phyloP scores from a whole-genome alignment of 2,329 filamentous ascomycete species.

The Pezicula rhizophila region DNA sequence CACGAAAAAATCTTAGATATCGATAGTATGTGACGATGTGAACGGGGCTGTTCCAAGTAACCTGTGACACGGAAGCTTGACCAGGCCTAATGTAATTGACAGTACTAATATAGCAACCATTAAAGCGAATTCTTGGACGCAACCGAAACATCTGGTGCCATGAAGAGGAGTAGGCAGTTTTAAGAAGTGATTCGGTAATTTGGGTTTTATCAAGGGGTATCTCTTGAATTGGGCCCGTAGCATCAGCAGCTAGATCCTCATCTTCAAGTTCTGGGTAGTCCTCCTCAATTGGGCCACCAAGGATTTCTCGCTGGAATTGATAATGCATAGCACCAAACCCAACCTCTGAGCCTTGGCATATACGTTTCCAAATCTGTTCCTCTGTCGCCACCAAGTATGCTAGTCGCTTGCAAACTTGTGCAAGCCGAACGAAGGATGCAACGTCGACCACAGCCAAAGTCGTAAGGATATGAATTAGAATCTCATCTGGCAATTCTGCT shows the following conservation, averaged over 20 bases:
- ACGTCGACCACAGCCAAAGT: conserved; percentile 70
- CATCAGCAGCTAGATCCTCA: conserved; percentile 4
- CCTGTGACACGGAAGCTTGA: conserved; percentile 60
- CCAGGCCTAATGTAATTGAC: conserved; percentile 91
- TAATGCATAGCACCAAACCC: conserved; percentile 84
- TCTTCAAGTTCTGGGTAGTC: conserved; percentile 5
- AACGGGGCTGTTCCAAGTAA: conserved; percentile 75
- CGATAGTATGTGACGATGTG: conserved; percentile 98
- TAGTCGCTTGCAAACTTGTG: conserved; percentile 79
- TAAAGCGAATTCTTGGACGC: conserved; percentile 85
- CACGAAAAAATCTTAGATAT: conserved; percentile 90
- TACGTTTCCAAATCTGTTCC: conserved; percentile 76
- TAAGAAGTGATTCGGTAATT: conserved; percentile 27
- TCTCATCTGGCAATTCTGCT: conserved; percentile 71
- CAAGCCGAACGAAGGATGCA: conserved; percentile 66
- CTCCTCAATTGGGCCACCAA: conserved; percentile 46
- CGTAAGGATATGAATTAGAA: conserved; percentile 71
- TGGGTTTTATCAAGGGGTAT: conserved; percentile 8
- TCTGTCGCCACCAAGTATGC: conserved; percentile 82
- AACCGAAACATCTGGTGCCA: conserved; percentile 70
- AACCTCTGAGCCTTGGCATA: conserved; percentile 64
- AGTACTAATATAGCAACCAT: conserved; percentile 92
- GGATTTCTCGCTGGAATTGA: conserved; percentile 58
- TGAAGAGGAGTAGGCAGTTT: conserved; percentile 39
- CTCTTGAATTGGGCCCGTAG: not conserved